phyloP scores from a whole-genome alignment of 2,329 filamentous ascomycete genomes.

The Aspergillus quadrilineatus region DNA sequence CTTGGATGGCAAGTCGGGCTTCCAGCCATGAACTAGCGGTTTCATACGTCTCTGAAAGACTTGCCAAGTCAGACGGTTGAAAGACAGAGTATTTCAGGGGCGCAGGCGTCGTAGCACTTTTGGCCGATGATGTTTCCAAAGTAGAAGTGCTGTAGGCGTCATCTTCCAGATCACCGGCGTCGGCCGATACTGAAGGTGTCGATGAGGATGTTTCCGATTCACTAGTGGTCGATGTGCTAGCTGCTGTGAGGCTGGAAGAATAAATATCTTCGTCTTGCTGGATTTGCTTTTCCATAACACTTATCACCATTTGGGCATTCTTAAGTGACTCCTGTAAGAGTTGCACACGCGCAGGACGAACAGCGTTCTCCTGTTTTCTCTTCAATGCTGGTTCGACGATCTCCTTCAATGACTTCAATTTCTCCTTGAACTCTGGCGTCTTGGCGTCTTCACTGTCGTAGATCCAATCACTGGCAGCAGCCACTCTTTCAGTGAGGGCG shows the following conservation, averaged over 20 bases:
- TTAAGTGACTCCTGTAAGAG: conserved; percentile 68
- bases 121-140: conserved; percentile 34
- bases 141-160: conserved; percentile 51
- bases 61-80: conserved; percentile 67
- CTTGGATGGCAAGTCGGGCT: conserved; percentile 68
- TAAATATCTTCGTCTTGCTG: conserved; percentile 66
- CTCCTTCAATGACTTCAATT: conserved; percentile 72
- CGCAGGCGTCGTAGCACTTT: conserved; percentile 36
- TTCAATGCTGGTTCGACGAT: conserved; percentile 75
- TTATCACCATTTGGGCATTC: conserved; percentile 68
- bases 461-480: conserved; percentile 80
- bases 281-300: conserved; percentile 69
- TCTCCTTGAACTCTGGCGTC: conserved; percentile 71
- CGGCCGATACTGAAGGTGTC: conserved; percentile 33
- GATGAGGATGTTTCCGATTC: conserved; percentile 39
- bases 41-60: conserved; percentile 62
- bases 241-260: conserved; percentile 53
- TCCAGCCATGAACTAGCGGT: conserved; percentile 71
- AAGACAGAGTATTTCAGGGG: conserved; percentile 66
- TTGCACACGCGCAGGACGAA: conserved; percentile 69
- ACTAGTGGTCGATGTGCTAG: conserved; percentile 41
- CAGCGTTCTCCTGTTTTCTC: conserved; percentile 68
- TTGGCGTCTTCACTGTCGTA: conserved; percentile 79
- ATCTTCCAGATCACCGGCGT: conserved; percentile 75
- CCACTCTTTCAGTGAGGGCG: conserved; percentile 66